phyloP scores from a whole-genome alignment of 2,329 filamentous ascomycete genomes.

The Botrytis medusae region DNA sequence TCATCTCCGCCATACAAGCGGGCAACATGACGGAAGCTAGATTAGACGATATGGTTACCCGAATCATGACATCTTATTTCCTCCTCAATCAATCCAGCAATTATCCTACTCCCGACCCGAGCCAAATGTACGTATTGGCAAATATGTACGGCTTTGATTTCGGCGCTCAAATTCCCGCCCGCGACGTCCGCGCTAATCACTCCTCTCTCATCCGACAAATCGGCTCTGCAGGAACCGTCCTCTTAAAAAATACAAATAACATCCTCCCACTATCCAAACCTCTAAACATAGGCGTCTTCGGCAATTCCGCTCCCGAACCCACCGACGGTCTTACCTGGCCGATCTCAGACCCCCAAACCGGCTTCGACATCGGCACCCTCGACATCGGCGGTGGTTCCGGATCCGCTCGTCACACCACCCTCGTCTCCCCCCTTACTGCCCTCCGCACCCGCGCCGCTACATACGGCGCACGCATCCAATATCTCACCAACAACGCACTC shows the following conservation, averaged over 20 bases:
- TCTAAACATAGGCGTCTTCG: constrained; percentile 52
- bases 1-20: constrained; percentile 56
- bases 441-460: constrained; percentile 41
- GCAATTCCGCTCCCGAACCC: constrained; percentile 59
- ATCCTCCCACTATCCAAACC: constrained; percentile 58
- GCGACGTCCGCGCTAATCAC: constrained; percentile 66
- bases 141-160: constrained; percentile 52
- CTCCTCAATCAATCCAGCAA: constrained; percentile 54
- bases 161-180: constrained; percentile 30
- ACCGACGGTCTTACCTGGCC: constrained; percentile 39
- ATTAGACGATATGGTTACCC: constrained; percentile 60
- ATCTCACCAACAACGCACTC: constrained; percentile 24
- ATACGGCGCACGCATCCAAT: constrained; percentile 25
- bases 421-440: constrained; percentile 59
- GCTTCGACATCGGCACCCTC: constrained; percentile 27
- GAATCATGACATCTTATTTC: constrained; percentile 58
- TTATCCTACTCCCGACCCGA: constrained; percentile 40
- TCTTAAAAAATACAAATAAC: constrained; percentile 60
- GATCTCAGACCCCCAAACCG: not conserved
- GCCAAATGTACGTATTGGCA: constrained; percentile 39
- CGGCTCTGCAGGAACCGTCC: constrained; percentile 58
- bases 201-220: constrained; percentile 43
- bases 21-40: constrained; percentile 64
- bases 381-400: constrained; percentile 32
- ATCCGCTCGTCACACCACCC: constrained; percentile 58